Percentiles rank a stretch among this genome's conserved stretches.
These are phyloP conservation scores for Grifola frondosa DNA, from an alignment of 1,284 basidiomycete genomes.

Conservation along the genomic window DNA sequence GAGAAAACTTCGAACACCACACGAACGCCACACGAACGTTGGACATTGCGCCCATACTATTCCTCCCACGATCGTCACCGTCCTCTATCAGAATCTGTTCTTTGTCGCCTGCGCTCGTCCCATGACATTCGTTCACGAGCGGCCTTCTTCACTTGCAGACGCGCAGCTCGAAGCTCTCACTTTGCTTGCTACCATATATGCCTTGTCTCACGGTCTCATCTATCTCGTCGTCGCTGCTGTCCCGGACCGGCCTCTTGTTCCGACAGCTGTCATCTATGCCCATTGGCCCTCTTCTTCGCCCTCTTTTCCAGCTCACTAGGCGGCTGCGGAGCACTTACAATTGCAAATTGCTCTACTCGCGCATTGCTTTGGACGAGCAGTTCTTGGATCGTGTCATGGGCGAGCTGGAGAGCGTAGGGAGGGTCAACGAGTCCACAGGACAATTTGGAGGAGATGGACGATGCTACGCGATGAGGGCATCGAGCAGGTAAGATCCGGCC, in stretches of 20 bases:
- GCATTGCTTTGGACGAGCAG: constrained; percentile 75
- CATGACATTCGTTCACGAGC: too few relatives aligned
- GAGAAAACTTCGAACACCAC: too few relatives aligned
- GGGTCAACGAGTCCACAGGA: constrained; percentile 85
- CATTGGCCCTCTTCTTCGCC: constrained; percentile 84
- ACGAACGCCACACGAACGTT: too few relatives aligned
- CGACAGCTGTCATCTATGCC: constrained; percentile 85
- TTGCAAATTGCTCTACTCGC: constrained; percentile 79
- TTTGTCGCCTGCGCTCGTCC: too few relatives aligned
- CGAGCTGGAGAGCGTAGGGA: constrained; percentile 65
- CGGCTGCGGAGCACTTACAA: constrained; percentile 80
- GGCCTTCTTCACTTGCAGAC: constrained; percentile 70
- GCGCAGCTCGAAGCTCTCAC: constrained; percentile 60
- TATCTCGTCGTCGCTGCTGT: constrained; percentile 65
- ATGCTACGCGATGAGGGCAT: too few relatives aligned
- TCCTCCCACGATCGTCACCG: too few relatives aligned
- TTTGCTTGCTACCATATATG: constrained; percentile 76
- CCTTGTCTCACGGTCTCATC: constrained; percentile 81
- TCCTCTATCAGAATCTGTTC: too few relatives aligned
- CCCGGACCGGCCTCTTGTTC: constrained; percentile 50
- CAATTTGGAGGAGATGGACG: too few relatives aligned
- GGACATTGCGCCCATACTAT: too few relatives aligned
- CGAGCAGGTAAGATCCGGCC: constrained; percentile 42
- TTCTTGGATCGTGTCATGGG: constrained; percentile 87
- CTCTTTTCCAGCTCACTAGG: constrained; percentile 84